Conservation (phyloP, 495 filamentous ascomycete genomes). For the Aspergillus cristatus region DNA sequence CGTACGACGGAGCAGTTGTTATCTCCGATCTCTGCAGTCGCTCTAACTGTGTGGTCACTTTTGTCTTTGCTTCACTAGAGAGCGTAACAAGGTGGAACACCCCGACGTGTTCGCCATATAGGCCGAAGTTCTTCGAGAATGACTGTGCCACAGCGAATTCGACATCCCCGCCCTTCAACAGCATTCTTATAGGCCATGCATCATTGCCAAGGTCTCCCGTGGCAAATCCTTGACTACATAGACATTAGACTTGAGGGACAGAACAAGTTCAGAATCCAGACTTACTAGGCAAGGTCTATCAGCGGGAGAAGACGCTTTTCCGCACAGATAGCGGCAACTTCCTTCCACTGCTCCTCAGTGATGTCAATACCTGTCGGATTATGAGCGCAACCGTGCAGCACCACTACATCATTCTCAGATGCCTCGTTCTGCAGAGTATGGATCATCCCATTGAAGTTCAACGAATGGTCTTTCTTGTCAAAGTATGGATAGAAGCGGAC, state of each 20-base stretch:
- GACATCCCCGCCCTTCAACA: conserved; percentile 12
- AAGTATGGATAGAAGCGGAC: no score
- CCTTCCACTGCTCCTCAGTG: conserved; percentile 29
- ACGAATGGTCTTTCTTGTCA: no score
- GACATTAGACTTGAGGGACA: no score
- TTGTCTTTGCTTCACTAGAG: neutral
- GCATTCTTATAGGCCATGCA: conserved; percentile 33
- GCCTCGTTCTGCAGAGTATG: neutral
- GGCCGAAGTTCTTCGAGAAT: conserved; percentile 29
- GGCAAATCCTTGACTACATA: conserved; percentile 34
- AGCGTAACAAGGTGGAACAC: conserved; percentile 15
- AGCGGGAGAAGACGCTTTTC: conserved; percentile 25
- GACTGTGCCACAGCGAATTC: conserved; percentile 14
- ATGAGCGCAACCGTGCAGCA: conserved; percentile 40
- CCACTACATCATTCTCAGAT: conserved; percentile 13
- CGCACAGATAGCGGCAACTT: conserved; percentile 24
- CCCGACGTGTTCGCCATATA: conserved; percentile 24
- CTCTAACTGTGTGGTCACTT: conserved; percentile 8
- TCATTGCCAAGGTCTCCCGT: conserved; percentile 32
- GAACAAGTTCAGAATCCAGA: no score
- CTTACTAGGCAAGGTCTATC: conserved; percentile 40
- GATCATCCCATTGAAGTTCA: conserved; percentile 7
- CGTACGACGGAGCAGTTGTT: conserved; percentile 22
- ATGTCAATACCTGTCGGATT: conserved; percentile 40
- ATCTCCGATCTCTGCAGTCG: conserved; percentile 17